Evolutionary conservation across 768 basidiomycete species (phyloP).

Genomic region (Artomyces pyxidatus): DNA sequence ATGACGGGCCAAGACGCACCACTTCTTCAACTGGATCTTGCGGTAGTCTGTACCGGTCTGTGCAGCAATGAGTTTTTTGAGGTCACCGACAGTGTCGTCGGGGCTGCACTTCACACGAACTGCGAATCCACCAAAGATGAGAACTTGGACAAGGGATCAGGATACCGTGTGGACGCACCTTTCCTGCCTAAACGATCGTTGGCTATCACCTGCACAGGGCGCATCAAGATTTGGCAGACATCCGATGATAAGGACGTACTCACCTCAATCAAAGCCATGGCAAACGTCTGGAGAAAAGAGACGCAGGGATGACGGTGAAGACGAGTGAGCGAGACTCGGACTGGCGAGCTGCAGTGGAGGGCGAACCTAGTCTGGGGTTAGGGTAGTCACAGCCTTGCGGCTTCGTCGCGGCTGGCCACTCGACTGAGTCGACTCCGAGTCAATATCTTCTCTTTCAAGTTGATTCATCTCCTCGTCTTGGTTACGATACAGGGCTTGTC

Average conservation of each 20-base stretch:
- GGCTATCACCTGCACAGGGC: constrained; percentile 65
- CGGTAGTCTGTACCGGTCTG: constrained; percentile 82
- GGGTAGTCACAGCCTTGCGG: background rate
- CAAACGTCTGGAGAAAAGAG: no score
- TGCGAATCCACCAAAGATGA: constrained; percentile 22
- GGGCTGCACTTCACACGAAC: constrained; percentile 94
- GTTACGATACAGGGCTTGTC: no score
- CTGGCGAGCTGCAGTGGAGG: background rate
- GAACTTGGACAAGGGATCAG: background rate
- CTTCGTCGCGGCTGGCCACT: no score
- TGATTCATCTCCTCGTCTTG: no score
- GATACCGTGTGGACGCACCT: constrained; percentile 41
- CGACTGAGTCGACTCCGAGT: no score
- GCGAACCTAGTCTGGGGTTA: background rate
- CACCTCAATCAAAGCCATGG: background rate
- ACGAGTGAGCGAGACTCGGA: background rate
- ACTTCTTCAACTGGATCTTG: constrained; percentile 96
- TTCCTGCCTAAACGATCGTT: constrained; percentile 94
- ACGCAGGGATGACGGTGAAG: background rate
- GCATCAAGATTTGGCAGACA: background rate
- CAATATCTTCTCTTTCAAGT: no score
- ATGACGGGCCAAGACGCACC: constrained; percentile 40
- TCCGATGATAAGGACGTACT: background rate
- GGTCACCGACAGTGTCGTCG: constrained; percentile 93
- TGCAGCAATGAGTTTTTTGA: constrained; percentile 95